These are phyloP conservation scores for Ceratocystis variospora DNA, from an alignment of 2,329 filamentous ascomycete genomes.

Conservation along the genomic window DNA sequence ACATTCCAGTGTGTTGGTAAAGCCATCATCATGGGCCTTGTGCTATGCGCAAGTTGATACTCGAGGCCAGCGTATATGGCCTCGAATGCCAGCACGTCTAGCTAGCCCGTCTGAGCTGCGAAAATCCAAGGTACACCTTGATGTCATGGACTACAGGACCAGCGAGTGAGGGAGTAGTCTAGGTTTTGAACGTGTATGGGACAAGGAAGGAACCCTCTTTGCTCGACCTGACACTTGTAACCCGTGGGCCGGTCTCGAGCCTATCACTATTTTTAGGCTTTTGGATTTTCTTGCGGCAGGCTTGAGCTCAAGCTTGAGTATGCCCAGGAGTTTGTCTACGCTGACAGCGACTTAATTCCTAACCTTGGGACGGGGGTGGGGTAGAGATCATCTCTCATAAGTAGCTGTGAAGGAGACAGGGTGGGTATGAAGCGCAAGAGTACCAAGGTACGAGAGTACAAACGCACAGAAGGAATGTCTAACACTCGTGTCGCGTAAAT, in stretches of 20 bases:
- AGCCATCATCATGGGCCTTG: slow-evolving; percentile 1
- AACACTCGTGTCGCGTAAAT: no score
- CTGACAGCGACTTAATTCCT: slow-evolving; percentile 18
- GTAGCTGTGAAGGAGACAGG: not conserved
- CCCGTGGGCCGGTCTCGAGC: slow-evolving; percentile 11
- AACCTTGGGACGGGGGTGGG: slow-evolving; percentile 17
- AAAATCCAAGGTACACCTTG: slow-evolving; percentile 24
- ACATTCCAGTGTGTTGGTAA: slow-evolving; percentile 13
- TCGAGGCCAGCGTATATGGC: slow-evolving; percentile 21
- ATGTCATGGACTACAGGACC: slow-evolving; percentile 22
- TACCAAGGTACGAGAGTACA: no score
- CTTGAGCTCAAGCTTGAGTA: slow-evolving; percentile 2
- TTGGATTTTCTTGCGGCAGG: slow-evolving; percentile 16
- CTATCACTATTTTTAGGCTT: slow-evolving; percentile 8
- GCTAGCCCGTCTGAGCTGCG: slow-evolving; percentile 22
- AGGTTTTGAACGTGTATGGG: no score
- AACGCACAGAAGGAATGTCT: no score
- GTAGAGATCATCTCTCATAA: slow-evolving; percentile 18
- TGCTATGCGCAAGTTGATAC: not conserved
- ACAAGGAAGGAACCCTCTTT: slow-evolving; percentile 10
- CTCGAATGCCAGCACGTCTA: slow-evolving; percentile 21
- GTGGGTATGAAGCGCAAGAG: not conserved
- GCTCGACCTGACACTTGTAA: slow-evolving; percentile 18
- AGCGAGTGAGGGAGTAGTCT: no score
- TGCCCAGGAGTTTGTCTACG: slow-evolving; percentile 13